Conservation (phyloP, 169 alveolate genomes). For the Neospora caninum region DNA sequence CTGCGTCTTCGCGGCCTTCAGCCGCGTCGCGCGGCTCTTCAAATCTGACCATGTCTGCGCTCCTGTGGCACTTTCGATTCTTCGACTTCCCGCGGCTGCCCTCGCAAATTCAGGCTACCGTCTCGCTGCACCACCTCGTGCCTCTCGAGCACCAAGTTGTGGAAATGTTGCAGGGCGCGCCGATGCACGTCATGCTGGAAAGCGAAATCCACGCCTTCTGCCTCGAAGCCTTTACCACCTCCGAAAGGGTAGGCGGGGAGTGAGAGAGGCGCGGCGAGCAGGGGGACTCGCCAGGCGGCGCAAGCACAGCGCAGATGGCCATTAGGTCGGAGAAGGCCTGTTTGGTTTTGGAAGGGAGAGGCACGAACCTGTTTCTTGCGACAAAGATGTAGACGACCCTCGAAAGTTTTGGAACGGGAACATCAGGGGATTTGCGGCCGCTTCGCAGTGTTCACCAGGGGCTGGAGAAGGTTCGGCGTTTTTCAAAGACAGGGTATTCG, state of each 20-base stretch:
- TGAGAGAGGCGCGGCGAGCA: too few relatives aligned
- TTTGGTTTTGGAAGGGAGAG: too few relatives aligned
- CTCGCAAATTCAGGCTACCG: slow-evolving; percentile 28
- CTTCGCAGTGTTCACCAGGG: too few relatives aligned
- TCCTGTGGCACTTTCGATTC: slow-evolving; percentile 59
- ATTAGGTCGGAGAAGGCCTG: too few relatives aligned
- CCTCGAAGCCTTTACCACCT: slow-evolving; percentile 4
- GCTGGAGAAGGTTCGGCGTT: too few relatives aligned
- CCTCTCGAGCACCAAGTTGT: slow-evolving; percentile 62
- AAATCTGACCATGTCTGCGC: slow-evolving; percentile 59
- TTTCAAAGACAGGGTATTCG: too few relatives aligned
- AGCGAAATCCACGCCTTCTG: slow-evolving; percentile 57
- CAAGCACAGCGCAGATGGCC: neutral
- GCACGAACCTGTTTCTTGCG: too few relatives aligned
- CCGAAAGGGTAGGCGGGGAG: slow-evolving; percentile 5
- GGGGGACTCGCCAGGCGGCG: neutral
- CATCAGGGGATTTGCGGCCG: too few relatives aligned
- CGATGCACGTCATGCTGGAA: slow-evolving; percentile 51
- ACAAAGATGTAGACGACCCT: too few relatives aligned
- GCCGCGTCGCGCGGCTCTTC: neutral
- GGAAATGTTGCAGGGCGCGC: slow-evolving; percentile 55
- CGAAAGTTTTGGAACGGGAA: too few relatives aligned
- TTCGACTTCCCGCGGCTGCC: slow-evolving; percentile 53
- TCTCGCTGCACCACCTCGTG: slow-evolving; percentile 53
- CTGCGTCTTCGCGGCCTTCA: slow-evolving; percentile 44